Evolutionary conservation across 1,284 basidiomycete genomes (phyloP).

Genomic region (Ganoderma resinaceum): DNA sequence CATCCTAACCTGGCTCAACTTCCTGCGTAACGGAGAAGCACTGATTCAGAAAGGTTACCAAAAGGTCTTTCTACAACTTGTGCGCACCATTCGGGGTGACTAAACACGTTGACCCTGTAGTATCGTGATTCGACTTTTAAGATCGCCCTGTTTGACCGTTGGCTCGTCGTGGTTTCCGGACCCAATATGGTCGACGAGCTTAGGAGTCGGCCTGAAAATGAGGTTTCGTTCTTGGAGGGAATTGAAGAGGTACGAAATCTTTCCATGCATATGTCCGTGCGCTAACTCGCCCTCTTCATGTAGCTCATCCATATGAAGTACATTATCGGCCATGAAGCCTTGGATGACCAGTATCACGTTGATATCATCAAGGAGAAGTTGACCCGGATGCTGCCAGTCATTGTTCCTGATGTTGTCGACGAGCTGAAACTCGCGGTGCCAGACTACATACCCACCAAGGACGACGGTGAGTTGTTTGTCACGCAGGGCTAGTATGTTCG

Average conservation of each 20-base stretch:
- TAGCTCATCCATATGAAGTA: slow-evolving; percentile 28
- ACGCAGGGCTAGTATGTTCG: background rate
- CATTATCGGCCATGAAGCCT: slow-evolving; percentile 33
- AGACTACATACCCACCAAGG: slow-evolving; percentile 25
- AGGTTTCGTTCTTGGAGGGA: slow-evolving; percentile 37
- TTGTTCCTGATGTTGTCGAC: slow-evolving; percentile 37
- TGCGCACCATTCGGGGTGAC: background rate
- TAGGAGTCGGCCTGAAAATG: slow-evolving; percentile 39
- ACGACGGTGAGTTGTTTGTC: slow-evolving; percentile 27
- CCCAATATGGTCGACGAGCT: slow-evolving; percentile 38
- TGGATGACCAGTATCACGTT: slow-evolving; percentile 38
- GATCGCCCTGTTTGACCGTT: slow-evolving; percentile 44
- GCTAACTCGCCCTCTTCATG: background rate
- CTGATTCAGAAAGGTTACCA: slow-evolving; percentile 42
- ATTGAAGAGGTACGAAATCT: slow-evolving; percentile 36
- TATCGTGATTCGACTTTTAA: slow-evolving; percentile 35
- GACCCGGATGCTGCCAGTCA: slow-evolving; percentile 30
- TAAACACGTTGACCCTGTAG: slow-evolving; percentile 3
- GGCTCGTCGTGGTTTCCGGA: slow-evolving; percentile 39
- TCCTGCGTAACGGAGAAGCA: slow-evolving; percentile 1
- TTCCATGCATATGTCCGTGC: background rate
- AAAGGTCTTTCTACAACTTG: slow-evolving; percentile 35
- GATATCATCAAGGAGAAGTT: slow-evolving; percentile 35
- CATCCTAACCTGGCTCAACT: slow-evolving; percentile 33
- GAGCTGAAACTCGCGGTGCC: slow-evolving; percentile 36